Conservation (phyloP, 345 rosid species). For the Bruguiera parviflora region DNA sequence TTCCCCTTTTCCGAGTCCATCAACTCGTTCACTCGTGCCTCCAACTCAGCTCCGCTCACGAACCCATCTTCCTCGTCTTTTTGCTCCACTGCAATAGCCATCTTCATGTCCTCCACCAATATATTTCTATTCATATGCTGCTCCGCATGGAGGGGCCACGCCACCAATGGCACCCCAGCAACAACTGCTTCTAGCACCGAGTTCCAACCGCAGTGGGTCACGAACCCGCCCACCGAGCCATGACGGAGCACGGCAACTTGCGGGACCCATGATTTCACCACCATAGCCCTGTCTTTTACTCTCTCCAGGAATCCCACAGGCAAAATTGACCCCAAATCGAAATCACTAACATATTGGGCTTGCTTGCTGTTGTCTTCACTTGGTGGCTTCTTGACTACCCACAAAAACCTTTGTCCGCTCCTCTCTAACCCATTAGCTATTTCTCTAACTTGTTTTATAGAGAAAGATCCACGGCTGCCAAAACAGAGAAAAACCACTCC, state of each 20-base stretch:
- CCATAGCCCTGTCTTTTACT: slow-evolving; percentile 21
- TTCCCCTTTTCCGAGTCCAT: slow-evolving; percentile 17
- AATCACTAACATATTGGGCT: background rate
- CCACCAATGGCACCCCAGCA: slow-evolving; percentile 31
- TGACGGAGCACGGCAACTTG: slow-evolving; percentile 22
- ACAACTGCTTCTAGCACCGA: slow-evolving; percentile 34
- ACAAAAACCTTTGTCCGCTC: slow-evolving; percentile 15
- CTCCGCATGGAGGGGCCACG: slow-evolving; percentile 37
- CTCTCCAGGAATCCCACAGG: slow-evolving; percentile 37
- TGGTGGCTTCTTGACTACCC: slow-evolving; percentile 13
- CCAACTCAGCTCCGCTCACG: slow-evolving; percentile 20
- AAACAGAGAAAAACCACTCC: slow-evolving; percentile 21
- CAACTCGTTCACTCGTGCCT: slow-evolving; percentile 13
- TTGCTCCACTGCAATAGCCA: slow-evolving; percentile 21
- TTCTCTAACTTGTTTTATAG: slow-evolving; percentile 10
- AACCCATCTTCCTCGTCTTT: slow-evolving; percentile 17
- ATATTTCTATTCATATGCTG: slow-evolving; percentile 23
- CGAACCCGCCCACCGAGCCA: slow-evolving; percentile 24
- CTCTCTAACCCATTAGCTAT: slow-evolving; percentile 16
- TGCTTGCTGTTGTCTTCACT: background rate
- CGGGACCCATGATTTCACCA: slow-evolving; percentile 31
- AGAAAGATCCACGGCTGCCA: slow-evolving; percentile 19
- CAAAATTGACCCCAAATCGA: slow-evolving; percentile 6
- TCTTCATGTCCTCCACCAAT: slow-evolving; percentile 30
- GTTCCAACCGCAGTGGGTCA: slow-evolving; percentile 38